Percentiles rank a stretch among this genome's conserved stretches.
phyloP scores from a whole-genome alignment of 768 basidiomycete species.

The Boletales sp. region DNA sequence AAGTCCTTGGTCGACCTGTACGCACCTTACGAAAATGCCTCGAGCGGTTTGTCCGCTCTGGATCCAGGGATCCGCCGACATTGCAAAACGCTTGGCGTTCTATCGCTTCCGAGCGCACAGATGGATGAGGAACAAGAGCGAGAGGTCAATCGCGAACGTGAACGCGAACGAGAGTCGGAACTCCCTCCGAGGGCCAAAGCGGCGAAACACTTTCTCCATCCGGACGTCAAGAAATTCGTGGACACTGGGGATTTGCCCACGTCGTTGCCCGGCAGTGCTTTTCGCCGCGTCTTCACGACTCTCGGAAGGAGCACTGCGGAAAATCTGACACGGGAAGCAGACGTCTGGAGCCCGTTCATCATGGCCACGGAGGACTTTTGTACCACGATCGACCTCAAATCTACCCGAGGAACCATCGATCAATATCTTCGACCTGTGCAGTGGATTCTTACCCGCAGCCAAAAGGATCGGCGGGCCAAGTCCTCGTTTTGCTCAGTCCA shows the following conservation, averaged over 20 bases:
- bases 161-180: neutral
- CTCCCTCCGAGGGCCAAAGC: neutral
- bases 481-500: conserved; percentile 2
- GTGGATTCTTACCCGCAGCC: neutral
- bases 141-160: neutral
- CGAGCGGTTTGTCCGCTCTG: neutral
- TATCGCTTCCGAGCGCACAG: conserved; percentile 8
- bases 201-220: conserved; percentile 1
- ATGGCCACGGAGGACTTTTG: conserved; percentile 1
- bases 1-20: conserved; percentile 35
- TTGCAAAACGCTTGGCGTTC: conserved; percentile 9
- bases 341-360: neutral
- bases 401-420: neutral
- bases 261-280: neutral
- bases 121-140: conserved; percentile 44
- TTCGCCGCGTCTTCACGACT: neutral
- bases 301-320: neutral
- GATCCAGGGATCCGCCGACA: conserved; percentile 4
- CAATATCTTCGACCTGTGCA: neutral
- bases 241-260: neutral
- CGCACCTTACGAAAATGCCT: neutral
- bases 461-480: neutral
- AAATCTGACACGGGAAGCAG: neutral
- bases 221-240: neutral
- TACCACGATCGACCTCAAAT: neutral